These are phyloP conservation scores for Aspergillus intermedius DNA, from an alignment of 2,329 filamentous ascomycete genomes.

Conservation along the genomic window DNA sequence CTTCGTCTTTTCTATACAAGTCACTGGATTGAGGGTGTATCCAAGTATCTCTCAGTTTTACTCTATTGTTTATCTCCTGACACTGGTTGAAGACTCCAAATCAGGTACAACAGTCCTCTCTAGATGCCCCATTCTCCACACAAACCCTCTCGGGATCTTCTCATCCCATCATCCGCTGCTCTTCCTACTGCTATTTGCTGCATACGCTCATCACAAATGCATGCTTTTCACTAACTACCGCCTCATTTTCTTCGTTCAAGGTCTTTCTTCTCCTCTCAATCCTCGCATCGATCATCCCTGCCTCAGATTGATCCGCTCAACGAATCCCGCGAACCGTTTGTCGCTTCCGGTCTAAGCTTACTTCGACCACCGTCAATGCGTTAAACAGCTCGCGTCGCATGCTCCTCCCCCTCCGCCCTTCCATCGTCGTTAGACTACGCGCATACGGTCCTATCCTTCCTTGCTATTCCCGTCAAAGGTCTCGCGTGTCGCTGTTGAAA, in stretches of 20 bases:
- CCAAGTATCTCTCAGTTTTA: background rate
- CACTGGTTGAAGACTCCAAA: background rate
- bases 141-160: conserved; percentile 18
- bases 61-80: background rate
- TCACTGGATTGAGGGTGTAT: background rate
- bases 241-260: conserved; percentile 6
- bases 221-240: conserved; percentile 1
- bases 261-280: conserved; percentile 4
- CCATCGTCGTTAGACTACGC: conserved; percentile 24
- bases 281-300: background rate
- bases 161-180: conserved; percentile 11
- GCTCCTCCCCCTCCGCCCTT: conserved; percentile 12
- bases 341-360: conserved; percentile 4
- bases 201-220: background rate
- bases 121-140: conserved; percentile 17
- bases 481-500: conserved; percentile 17
- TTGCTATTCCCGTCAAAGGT: conserved; percentile 6
- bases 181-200: background rate
- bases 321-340: conserved; percentile 3
- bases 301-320: background rate
- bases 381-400: conserved; percentile 23
- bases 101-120: conserved; percentile 10
- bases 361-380: conserved; percentile 25
- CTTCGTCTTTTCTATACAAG: background rate
- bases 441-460: conserved; percentile 11